Base-by-base conservation (phyloP, 768 basidiomycete species). In the Gymnopilus junonius region DNA sequence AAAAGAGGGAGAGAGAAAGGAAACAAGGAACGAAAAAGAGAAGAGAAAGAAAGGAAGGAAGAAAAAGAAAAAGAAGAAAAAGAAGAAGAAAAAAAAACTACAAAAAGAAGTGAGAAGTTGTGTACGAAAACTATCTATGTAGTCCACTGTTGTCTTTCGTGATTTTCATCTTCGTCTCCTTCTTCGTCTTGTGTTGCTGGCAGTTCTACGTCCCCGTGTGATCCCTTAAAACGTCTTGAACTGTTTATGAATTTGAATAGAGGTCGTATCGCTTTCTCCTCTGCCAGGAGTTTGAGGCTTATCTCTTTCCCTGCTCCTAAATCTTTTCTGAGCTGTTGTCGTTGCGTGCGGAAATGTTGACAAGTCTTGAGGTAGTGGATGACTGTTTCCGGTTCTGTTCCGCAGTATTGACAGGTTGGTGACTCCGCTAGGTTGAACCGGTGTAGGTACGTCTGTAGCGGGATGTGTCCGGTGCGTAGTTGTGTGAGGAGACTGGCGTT, bases 311-410 rank as follows among this genome's bases (percentile, higher is more conserved):
- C 60, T 4, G 0, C 21, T 15, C 60, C 60, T 43, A 61, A 1
- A 1, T n/a, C 17, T 27, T 21, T 43, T 15, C 29, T 40, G 10
- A 54, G 40, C 14, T 55, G 29, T 27, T 25, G 14, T 5, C 60
- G 5, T 34, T 67, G 62, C 21, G 37, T 29, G 29, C 48, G 29
- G 58, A 74, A 73, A n/a, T 55, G 63, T 54, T 54, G 62, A 71
- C 77, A 80, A 8, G 65, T 14, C 20, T 72, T 51, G 4, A 79
- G 61, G 59, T 59, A 78, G 58, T 79, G 78, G 2, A 55, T 34
- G 0, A 75, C 63, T 8, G 74, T 75, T 55, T 80, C 78, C 8
- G 46, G 31, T 1, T n/a, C 34, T 1, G 48, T 10, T 0, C 50
- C 20, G 67, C 79, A 79, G 8, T 55, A 42, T 2, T 63, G 58